Conservation (phyloP, 495 filamentous ascomycete species). For the Penicillium mononematosum region DNA sequence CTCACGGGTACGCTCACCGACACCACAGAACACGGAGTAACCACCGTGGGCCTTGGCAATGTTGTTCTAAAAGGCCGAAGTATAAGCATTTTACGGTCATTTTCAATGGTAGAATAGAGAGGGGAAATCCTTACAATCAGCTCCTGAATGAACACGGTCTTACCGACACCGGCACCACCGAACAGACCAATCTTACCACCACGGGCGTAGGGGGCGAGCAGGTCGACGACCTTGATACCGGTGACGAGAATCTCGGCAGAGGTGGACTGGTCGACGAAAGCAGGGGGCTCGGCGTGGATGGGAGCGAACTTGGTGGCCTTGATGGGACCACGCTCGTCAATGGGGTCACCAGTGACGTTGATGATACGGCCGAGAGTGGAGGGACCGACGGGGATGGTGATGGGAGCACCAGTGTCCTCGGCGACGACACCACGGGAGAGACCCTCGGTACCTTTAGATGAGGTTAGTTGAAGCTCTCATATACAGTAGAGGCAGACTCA, state of each 20-base stretch:
- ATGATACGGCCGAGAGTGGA: conserved; percentile 98
- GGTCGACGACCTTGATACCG: conserved; percentile 99
- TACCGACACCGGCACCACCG: conserved; percentile 99
- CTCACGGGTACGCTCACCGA: conserved; percentile 99
- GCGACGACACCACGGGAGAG: conserved; percentile 85
- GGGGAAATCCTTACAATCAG: conserved; percentile 67
- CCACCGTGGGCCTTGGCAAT: conserved; percentile 99
- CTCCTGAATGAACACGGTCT: conserved; percentile 99
- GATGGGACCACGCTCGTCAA: conserved; percentile 98
- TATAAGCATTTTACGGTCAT: not conserved
- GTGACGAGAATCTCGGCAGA: conserved; percentile 94
- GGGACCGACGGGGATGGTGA: conserved; percentile 94
- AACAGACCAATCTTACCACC: conserved; percentile 99
- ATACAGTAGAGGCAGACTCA: conserved; percentile 4
- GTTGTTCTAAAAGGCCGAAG: conserved; percentile 69
- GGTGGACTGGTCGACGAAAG: conserved; percentile 92
- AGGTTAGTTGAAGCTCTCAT: conserved; percentile 27
- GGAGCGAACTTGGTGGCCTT: conserved; percentile 82
- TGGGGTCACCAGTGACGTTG: conserved; percentile 99
- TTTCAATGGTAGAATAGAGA: conserved; percentile 3
- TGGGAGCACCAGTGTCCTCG: conserved; percentile 87
- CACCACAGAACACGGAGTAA: conserved; percentile 99
- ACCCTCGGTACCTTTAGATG: conserved; percentile 87
- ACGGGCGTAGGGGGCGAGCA: conserved; percentile 98
- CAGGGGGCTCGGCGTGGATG: conserved; percentile 91